These are phyloP conservation scores for Taphrina communis DNA, from an alignment of 1,139 yeast species.

Conservation along the genomic window DNA sequence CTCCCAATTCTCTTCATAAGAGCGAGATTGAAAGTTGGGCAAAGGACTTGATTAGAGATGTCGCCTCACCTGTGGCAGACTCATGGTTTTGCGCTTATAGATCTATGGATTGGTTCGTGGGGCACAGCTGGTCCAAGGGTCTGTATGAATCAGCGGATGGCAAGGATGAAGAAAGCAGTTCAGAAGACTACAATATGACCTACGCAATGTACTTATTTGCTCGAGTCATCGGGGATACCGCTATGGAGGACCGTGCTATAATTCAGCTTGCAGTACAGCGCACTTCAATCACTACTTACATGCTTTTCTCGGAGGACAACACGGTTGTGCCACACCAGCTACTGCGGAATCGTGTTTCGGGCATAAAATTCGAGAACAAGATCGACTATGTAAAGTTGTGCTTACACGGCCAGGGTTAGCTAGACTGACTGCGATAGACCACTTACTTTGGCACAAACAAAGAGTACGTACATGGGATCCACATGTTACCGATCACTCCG, in stretches of 20 bases:
- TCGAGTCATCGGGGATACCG: constrained; percentile 63
- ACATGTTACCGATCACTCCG: constrained; percentile 49
- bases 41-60: constrained; percentile 70
- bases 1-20: constrained; percentile 54
- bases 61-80: constrained; percentile 73
- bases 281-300: constrained; percentile 67
- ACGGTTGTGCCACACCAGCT: constrained; percentile 63
- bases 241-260: constrained; percentile 75
- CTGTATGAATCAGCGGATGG: constrained; percentile 74
- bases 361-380: constrained; percentile 59
- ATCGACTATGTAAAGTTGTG: constrained; percentile 56
- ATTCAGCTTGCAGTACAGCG: constrained; percentile 71
- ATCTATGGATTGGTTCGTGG: constrained; percentile 78
- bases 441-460: constrained; percentile 79
- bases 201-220: constrained; percentile 87
- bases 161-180: constrained; percentile 78
- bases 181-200: constrained; percentile 68
- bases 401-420: neutral
- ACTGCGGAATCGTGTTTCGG: constrained; percentile 70
- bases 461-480: constrained; percentile 93
- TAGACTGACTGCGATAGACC: constrained; percentile 59
- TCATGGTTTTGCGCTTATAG: constrained; percentile 76
- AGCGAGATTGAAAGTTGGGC: constrained; percentile 56
- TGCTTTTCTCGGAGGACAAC: constrained; percentile 64
- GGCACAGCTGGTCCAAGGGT: constrained; percentile 88